A percentile compares a stretch with the other conserved stretches of the same genome.
These are phyloP conservation scores for Diddensiella caesifluorescens DNA, from an alignment of 805 yeast species.

Conservation along the genomic window DNA sequence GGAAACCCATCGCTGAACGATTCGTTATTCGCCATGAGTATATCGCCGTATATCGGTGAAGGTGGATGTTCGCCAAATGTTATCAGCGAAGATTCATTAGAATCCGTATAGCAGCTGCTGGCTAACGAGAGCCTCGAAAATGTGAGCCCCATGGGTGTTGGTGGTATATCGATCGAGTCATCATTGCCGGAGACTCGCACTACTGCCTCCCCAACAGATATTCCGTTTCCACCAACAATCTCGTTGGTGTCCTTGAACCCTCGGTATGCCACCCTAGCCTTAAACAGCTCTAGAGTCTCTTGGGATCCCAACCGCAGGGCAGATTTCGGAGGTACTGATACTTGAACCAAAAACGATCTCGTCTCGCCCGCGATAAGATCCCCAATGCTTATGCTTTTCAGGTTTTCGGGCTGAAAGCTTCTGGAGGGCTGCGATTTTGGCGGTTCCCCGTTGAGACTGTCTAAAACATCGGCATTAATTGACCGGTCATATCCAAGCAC, in stretches of 20 bases:
- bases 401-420: conserved; percentile 3
- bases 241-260: conserved; percentile 2
- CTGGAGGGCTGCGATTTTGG: conserved; percentile 5
- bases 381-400: conserved; percentile 8
- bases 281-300: conserved; percentile 5
- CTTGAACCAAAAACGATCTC: conserved; percentile 13
- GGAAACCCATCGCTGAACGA: conserved; percentile 4
- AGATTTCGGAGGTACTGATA: conserved; percentile 7
- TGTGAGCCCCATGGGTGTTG: conserved; percentile 2
- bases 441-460: conserved; percentile 7
- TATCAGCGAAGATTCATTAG: neutral
- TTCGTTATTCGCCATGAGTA: conserved; percentile 1
- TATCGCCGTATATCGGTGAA: conserved; percentile 3
- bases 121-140: neutral
- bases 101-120: conserved; percentile 5
- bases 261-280: neutral
- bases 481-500: conserved; percentile 11
- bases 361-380: conserved; percentile 15
- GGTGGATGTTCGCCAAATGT: conserved; percentile 4
- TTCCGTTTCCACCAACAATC: neutral
- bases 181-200: neutral
- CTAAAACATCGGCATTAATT: conserved; percentile 11
- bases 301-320: neutral
- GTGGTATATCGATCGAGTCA: conserved; percentile 1
- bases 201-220: neutral